Conservation (phyloP, 495 filamentous ascomycete species). For the Xylaria castorea region DNA sequence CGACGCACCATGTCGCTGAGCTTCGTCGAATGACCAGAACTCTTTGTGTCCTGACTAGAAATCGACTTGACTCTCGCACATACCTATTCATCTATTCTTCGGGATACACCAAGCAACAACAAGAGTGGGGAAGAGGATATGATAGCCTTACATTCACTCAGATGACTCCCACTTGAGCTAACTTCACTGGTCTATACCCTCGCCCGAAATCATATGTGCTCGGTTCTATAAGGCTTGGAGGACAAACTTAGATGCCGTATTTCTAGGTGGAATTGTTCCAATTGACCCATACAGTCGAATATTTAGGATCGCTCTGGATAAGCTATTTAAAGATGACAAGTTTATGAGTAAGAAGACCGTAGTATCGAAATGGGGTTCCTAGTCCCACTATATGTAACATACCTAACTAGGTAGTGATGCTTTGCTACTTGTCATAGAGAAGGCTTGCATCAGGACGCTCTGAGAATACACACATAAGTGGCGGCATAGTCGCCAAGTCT, state of each 20-base stretch:
- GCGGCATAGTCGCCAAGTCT: constrained; percentile 1
- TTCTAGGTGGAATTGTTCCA: not conserved
- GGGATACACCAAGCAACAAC: not conserved
- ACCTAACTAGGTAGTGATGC: not conserved
- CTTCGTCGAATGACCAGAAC: not conserved
- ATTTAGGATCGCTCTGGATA: not conserved
- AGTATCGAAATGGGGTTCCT: constrained; percentile 4
- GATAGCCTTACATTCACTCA: not conserved
- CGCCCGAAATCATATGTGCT: not conserved
- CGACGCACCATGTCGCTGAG: not conserved
- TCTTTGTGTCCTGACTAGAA: not conserved
- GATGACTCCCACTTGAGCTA: not conserved
- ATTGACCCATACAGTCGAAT: not conserved
- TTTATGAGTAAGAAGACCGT: not conserved
- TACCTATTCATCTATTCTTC: no score
- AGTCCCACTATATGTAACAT: not conserved
- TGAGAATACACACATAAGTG: constrained; percentile 15
- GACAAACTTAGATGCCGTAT: not conserved
- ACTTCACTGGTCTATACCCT: not conserved
- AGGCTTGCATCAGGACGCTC: not conserved
- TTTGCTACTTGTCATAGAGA: constrained; percentile 1
- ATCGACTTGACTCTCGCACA: no score
- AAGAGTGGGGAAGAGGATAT: not conserved
- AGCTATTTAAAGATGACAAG: not conserved
- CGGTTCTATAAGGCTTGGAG: not conserved